Evolutionary conservation across 495 filamentous ascomycete genomes (phyloP), one percentile per base, ranked within the genome.

Genomic region (Neurospora sp.): DNA sequence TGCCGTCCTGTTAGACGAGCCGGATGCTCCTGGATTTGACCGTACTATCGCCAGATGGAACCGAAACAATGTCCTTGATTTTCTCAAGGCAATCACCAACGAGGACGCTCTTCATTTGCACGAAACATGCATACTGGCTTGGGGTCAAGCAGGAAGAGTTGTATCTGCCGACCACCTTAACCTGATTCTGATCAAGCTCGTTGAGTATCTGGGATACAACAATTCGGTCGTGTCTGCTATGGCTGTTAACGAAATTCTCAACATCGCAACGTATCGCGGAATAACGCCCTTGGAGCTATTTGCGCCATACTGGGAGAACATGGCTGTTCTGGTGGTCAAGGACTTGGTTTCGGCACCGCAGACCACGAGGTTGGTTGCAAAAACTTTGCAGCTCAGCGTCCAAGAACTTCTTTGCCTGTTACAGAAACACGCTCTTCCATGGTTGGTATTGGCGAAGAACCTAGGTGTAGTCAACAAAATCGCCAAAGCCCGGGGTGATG

Each of bases 161-260:
- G 78, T 81, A 69, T 73, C 77, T 11, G 93, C 94, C 75, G 90
- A 94, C 54, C 92, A 96, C 79, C 88, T 96, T 62, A 94, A 95
- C 76, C 87, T 98, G 70, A 92, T 93, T 42, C 86, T 99, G 40
- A 83, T 96, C 66, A 90, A 90, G 72, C 86, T 99, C 5, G 84
- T 97, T 35, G 91, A 96, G 42, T 98, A 95, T 78, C 85, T 98
- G 2, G 95, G 94, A 12, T 90, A 97, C 78, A 84, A 90, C 37
- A 96, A 96, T 80, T 87, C 90, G 20, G 88, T 97, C 6, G 84
- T 97, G 5, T 93, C 90, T 75, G 92, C 90, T 4, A 85, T 92
- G 46, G 92, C 95, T 11, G 95, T 92, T 80, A 92, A 91, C 76
- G 93, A 86, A 78, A 92, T 83, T 79, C 82, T 80, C 83, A 88